Evolutionary conservation across 371 early-diverging fungal genomes (phyloP).

Genomic region (Mortierella polycephala): DNA sequence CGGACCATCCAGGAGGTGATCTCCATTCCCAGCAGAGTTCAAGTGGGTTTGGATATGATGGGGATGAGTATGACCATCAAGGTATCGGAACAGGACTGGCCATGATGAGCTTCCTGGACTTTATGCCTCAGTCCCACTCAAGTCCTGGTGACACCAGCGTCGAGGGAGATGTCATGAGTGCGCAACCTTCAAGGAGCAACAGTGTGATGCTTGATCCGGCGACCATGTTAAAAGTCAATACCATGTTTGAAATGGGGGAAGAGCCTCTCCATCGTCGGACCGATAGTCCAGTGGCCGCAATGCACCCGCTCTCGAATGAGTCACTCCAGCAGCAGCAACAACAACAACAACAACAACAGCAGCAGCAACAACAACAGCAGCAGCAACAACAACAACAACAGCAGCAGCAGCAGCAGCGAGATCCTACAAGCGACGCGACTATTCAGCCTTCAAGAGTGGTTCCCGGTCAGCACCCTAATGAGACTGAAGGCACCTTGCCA

Average conservation of each 20-base stretch:
- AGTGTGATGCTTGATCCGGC: slow-evolving; percentile 47
- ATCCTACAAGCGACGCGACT: slow-evolving; percentile 10
- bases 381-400: background rate
- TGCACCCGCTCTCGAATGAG: slow-evolving; percentile 27
- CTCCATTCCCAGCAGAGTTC: slow-evolving; percentile 30
- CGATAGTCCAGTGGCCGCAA: slow-evolving; percentile 4
- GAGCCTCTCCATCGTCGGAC: slow-evolving; percentile 23
- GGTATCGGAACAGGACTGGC: slow-evolving; percentile 44
- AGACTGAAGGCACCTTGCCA: slow-evolving; percentile 38
- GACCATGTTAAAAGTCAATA: slow-evolving; percentile 27
- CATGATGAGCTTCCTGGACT: slow-evolving; percentile 49
- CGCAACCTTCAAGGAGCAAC: slow-evolving; percentile 47
- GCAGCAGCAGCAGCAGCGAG: slow-evolving; percentile 13
- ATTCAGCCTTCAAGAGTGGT: slow-evolving; percentile 10
- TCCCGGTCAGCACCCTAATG: slow-evolving; percentile 48
- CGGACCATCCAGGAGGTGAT: slow-evolving; percentile 23
- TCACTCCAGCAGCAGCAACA: slow-evolving; percentile 4
- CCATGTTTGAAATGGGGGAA: slow-evolving; percentile 28
- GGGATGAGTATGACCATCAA: slow-evolving; percentile 44
- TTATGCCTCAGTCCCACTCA: slow-evolving; percentile 28
- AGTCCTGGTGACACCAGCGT: slow-evolving; percentile 42
- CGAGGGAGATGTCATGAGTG: slow-evolving; percentile 30
- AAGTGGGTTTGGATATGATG: slow-evolving; percentile 27
- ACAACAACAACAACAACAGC: slow-evolving; percentile 1
- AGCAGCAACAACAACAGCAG: slow-evolving; percentile 15